Evolutionary conservation across 2,329 filamentous ascomycete species (phyloP).

Genomic region (Aspergillus aculeatus): DNA sequence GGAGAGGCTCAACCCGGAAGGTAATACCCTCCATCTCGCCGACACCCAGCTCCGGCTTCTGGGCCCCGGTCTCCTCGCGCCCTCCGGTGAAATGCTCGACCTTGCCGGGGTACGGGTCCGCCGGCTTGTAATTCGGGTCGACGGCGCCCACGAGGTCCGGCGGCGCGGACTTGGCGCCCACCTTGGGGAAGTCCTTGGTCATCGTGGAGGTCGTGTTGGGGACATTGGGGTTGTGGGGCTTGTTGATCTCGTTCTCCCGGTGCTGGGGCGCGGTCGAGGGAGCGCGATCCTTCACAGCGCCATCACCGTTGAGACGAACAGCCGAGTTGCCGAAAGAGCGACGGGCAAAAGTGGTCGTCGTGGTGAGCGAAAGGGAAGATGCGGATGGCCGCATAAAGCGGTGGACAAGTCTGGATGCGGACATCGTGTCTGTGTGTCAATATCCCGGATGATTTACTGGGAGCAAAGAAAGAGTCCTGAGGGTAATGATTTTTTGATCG

Average conservation of each 20-base stretch:
- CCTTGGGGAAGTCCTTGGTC: slow-evolving; percentile 60
- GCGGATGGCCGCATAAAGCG: slow-evolving; percentile 46
- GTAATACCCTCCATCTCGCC: slow-evolving; percentile 83
- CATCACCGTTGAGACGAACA: slow-evolving; percentile 38
- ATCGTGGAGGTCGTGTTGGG: slow-evolving; percentile 65
- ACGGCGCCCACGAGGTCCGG: slow-evolving; percentile 61
- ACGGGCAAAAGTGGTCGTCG: slow-evolving; percentile 19
- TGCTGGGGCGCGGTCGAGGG: slow-evolving; percentile 56
- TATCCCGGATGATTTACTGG: too few species aligned
- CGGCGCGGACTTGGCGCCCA: slow-evolving; percentile 57
- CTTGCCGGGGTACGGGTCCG: slow-evolving; percentile 61
- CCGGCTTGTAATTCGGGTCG: slow-evolving; percentile 57
- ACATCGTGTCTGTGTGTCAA: slow-evolving; percentile 39
- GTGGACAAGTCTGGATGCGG: slow-evolving; percentile 45
- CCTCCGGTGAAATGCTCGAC: slow-evolving; percentile 66
- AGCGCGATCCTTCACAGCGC: slow-evolving; percentile 51
- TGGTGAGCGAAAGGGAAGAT: slow-evolving; percentile 24
- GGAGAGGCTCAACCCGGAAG: slow-evolving; percentile 88
- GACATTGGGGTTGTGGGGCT: slow-evolving; percentile 60
- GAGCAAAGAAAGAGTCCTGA: neutral
- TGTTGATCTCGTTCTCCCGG: slow-evolving; percentile 57
- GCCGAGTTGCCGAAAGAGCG: slow-evolving; percentile 34
- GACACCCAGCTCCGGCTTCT: slow-evolving; percentile 68
- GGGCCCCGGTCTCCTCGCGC: slow-evolving; percentile 54
- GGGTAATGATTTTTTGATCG: neutral